Evolutionary conservation across 2,329 filamentous ascomycete genomes (phyloP), one percentile per base, ranked within the genome.

Genomic region (Mycosphaerelloides madeirae): DNA sequence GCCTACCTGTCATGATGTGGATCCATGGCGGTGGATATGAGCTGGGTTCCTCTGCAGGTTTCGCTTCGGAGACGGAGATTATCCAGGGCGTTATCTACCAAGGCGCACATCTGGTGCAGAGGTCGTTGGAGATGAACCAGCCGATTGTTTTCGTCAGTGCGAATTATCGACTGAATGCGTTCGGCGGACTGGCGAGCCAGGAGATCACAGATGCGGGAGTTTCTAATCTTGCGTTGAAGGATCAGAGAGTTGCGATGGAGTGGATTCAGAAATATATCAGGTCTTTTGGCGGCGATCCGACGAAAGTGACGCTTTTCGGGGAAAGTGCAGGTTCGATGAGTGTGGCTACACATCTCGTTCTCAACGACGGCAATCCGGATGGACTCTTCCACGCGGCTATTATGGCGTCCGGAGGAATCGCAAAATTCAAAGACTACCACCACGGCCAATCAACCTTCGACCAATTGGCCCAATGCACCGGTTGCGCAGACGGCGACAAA

Each of bases 341-440:
- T 0, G 83, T 87, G 1, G 76, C 84, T 38, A 78, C 87, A 56
- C 86, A 90, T 56, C 86, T 88, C 79, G 69, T 78, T 1, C 67
- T 89, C 3, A 87, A 85, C 54, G 76, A 79, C 29, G 85, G 86
- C 6, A 71, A 90, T 61, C 72, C 79, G 1, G 28, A 29, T n/a
- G 20, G 35, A 4, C 72, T 91, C 1, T 90, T 91, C 74, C 78
- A 82, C 19, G 85, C 71, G 1, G 85, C 73, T 16, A 89, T 90
- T 53, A 89, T 90, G 84, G 78, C 84, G 66, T 85, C 80, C 2
- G 84, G 84, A 2, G 79, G 74, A 44, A 41, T 68, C 6, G 59
- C 65, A 2, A 68, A 68, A n/a, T 61, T 68, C 2, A 58, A 68
- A 14, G 46, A 42, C 19, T 39, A 38, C n/a, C 55, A 75, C 77